Conservation (phyloP, 768 basidiomycete species). For the Lactifluus volemus region DNA sequence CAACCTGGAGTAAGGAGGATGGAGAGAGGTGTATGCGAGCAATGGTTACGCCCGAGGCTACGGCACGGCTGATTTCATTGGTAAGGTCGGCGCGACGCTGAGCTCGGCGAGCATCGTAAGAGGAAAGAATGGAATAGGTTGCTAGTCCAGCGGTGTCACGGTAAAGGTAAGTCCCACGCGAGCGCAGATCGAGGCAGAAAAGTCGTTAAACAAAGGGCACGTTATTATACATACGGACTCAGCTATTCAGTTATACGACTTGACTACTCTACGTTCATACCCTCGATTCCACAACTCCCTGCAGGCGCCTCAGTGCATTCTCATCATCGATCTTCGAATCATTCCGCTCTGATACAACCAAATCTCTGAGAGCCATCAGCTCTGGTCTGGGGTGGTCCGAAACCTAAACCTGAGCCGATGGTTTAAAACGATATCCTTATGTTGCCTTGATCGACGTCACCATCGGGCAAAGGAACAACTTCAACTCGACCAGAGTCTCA, state of each 20-base stretch:
- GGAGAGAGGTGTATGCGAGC: too few species aligned
- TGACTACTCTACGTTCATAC: background rate
- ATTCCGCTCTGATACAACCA: background rate
- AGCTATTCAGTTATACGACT: too few species aligned
- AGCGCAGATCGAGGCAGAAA: conserved; percentile 22
- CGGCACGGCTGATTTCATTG: conserved; percentile 42
- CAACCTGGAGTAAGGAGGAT: too few species aligned
- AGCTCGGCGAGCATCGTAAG: conserved; percentile 39
- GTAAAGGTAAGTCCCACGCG: too few species aligned
- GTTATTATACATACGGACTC: background rate
- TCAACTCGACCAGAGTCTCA: too few species aligned
- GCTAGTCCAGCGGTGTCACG: conserved; percentile 50
- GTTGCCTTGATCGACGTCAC: background rate
- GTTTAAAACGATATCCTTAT: background rate
- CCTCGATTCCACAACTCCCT: background rate
- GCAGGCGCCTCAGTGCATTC: background rate
- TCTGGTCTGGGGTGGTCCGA: background rate
- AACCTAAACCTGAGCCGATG: conserved; percentile 2
- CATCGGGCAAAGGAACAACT: too few species aligned
- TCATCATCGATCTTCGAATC: background rate
- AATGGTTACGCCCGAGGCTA: conserved; percentile 22
- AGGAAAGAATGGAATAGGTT: conserved; percentile 51
- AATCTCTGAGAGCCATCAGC: too few species aligned
- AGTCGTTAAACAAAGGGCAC: background rate
- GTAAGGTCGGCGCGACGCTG: conserved; percentile 33